Percentiles rank a stretch among this genome's conserved stretches.
Evolutionary conservation across 2,329 filamentous ascomycete genomes (phyloP).

Genomic region (Aspergillus sp.): DNA sequence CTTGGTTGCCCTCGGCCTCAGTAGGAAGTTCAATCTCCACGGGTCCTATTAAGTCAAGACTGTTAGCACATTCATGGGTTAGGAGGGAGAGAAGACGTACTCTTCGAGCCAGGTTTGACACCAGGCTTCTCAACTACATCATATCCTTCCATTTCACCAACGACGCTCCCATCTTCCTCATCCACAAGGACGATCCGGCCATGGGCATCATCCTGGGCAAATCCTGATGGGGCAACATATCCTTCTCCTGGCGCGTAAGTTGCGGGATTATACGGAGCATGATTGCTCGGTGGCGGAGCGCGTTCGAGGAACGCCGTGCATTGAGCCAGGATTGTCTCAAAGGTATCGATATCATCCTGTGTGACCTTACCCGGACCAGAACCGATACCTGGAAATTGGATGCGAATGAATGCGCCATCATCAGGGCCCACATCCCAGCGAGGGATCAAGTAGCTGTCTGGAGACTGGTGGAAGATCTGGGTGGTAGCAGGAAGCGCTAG

Average conservation of each 20-base stretch:
- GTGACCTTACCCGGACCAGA: conserved; percentile 64
- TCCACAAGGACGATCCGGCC: conserved; percentile 91
- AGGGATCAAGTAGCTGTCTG: conserved; percentile 88
- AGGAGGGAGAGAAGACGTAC: conserved; percentile 52
- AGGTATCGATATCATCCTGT: conserved; percentile 93
- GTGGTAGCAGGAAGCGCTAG: conserved; percentile 91
- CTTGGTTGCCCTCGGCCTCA: conserved; percentile 50
- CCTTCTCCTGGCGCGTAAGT: conserved; percentile 78
- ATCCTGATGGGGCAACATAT: conserved; percentile 58
- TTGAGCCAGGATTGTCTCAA: conserved; percentile 96
- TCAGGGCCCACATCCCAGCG: conserved; percentile 91
- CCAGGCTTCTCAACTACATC: conserved; percentile 74
- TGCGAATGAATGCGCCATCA: conserved; percentile 85
- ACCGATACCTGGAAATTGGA: conserved; percentile 81
- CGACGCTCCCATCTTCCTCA: conserved; percentile 92
- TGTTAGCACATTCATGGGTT: conserved; percentile 5
- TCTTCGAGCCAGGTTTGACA: conserved; percentile 86
- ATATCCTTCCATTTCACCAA: conserved; percentile 86
- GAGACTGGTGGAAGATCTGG: conserved; percentile 95
- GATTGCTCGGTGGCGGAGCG: conserved; percentile 61
- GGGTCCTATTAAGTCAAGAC: conserved; percentile 40
- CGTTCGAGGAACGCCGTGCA: conserved; percentile 94
- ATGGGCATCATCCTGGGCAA: conserved; percentile 41
- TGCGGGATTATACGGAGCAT: conserved; percentile 72
- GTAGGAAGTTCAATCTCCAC: conserved; percentile 52